Evolutionary conservation across 345 rosid species (phyloP).

Genomic region (Acer saccharum): DNA sequence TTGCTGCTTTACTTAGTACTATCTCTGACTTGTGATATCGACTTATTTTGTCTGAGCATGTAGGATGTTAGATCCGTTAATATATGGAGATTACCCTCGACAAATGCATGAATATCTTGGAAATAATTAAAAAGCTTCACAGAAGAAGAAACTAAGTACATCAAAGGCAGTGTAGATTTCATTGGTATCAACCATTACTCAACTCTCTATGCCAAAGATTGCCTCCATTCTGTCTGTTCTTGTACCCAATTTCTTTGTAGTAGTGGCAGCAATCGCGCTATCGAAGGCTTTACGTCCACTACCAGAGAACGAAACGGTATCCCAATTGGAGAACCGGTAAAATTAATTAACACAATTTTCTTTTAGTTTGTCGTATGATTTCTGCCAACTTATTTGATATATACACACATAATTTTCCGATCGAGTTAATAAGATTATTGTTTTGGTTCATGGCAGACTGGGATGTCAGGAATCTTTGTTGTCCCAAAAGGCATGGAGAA

Average conservation of each 20-base stretch:
- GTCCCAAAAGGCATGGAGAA: conserved; percentile 56
- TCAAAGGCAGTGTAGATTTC: conserved; percentile 52
- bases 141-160: conserved; percentile 25
- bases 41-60: background rate
- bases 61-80: conserved; percentile 49
- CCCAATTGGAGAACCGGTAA: conserved; percentile 39
- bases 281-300: conserved; percentile 37
- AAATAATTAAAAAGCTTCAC: conserved; percentile 32
- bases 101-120: conserved; percentile 45
- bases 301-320: conserved; percentile 42
- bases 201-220: conserved; percentile 48
- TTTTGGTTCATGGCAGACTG: conserved; percentile 27
- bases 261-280: conserved; percentile 27
- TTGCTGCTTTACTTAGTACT: too few species aligned
- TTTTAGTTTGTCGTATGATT: too few species aligned
- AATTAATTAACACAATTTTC: too few species aligned
- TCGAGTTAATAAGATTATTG: background rate
- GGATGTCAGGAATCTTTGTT: conserved; percentile 31
- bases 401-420: too few species aligned
- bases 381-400: too few species aligned
- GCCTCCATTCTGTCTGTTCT: conserved; percentile 39
- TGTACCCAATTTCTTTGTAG: conserved; percentile 7
- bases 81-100: conserved; percentile 47
- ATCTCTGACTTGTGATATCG: too few species aligned
- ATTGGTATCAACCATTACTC: conserved; percentile 49